Evolutionary conservation across 1,139 yeast genomes (phyloP).

Genomic region (Yamadazyma dendronema): DNA sequence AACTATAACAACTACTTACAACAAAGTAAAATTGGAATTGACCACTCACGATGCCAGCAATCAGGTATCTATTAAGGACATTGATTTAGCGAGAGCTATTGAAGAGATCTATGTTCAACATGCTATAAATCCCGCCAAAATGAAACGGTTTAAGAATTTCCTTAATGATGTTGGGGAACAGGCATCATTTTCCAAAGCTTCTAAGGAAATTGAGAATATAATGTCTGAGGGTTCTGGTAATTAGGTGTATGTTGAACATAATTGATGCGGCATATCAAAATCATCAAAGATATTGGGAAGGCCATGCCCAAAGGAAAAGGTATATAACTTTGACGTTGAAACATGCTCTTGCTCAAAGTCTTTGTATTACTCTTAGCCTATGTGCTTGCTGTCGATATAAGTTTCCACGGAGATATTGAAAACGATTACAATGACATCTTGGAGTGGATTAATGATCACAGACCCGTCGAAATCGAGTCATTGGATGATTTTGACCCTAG

Average conservation of each 20-base stretch:
- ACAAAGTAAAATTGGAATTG: slow-evolving; percentile 52
- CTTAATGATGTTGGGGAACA: slow-evolving; percentile 5
- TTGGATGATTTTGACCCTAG: slow-evolving; percentile 16
- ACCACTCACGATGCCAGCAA: slow-evolving; percentile 68
- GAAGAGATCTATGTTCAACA: slow-evolving; percentile 11
- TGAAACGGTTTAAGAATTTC: slow-evolving; percentile 6
- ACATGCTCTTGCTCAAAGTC: background rate
- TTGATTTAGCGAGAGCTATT: slow-evolving; percentile 52
- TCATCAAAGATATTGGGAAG: background rate
- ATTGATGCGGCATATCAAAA: background rate
- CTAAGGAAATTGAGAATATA: slow-evolving; percentile 9
- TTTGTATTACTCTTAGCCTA: background rate
- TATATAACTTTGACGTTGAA: background rate
- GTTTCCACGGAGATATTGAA: background rate
- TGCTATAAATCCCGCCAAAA: slow-evolving; percentile 3
- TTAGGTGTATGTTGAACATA: background rate
- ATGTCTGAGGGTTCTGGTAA: slow-evolving; percentile 3
- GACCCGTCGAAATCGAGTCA: slow-evolving; percentile 9
- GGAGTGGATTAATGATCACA: slow-evolving; percentile 7
- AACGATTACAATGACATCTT: slow-evolving; percentile 4
- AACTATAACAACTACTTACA: slow-evolving; percentile 61
- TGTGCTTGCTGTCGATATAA: background rate
- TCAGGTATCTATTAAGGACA: slow-evolving; percentile 56
- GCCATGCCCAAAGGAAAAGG: too few species aligned
- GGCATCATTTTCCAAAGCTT: slow-evolving; percentile 5